Conservation (phyloP, 2,329 filamentous ascomycete genomes). For the Microascus cirrosus region DNA sequence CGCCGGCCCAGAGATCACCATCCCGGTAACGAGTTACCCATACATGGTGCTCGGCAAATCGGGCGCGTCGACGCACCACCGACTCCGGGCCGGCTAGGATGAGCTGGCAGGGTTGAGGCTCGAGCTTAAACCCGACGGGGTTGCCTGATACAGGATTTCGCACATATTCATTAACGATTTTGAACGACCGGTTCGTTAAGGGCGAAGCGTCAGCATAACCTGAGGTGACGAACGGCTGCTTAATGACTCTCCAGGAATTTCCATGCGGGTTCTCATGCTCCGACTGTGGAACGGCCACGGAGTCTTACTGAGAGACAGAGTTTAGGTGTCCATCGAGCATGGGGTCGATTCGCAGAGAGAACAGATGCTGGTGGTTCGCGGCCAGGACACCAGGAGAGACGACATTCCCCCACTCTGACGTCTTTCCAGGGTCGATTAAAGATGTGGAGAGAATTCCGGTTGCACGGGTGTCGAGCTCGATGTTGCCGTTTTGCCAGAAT, state of each 20-base stretch:
- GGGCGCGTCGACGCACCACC: slow-evolving; percentile 26
- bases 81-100: slow-evolving; percentile 32
- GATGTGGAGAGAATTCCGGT: slow-evolving; percentile 55
- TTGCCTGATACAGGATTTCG: slow-evolving; percentile 35
- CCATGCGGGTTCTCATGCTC: slow-evolving; percentile 47
- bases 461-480: slow-evolving; percentile 51
- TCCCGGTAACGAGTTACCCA: slow-evolving; percentile 39
- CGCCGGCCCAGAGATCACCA: slow-evolving; percentile 36
- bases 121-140: slow-evolving; percentile 36
- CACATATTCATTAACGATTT: slow-evolving; percentile 32
- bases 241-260: slow-evolving; percentile 46
- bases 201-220: slow-evolving; percentile 41
- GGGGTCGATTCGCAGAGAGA: slow-evolving; percentile 53
- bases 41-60: slow-evolving; percentile 31
- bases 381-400: slow-evolving; percentile 54
- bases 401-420: slow-evolving; percentile 44
- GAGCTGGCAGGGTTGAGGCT: slow-evolving; percentile 31
- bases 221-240: slow-evolving; percentile 31
- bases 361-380: slow-evolving; percentile 61
- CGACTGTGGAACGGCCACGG: slow-evolving; percentile 23
- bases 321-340: slow-evolving; percentile 38
- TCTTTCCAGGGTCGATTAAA: slow-evolving; percentile 41
- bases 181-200: slow-evolving; percentile 34
- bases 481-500: slow-evolving; percentile 49
- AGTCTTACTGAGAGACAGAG: slow-evolving; percentile 31